phyloP scores from a whole-genome alignment of 805 yeast species.

The Blastobotrys peoriensis region DNA sequence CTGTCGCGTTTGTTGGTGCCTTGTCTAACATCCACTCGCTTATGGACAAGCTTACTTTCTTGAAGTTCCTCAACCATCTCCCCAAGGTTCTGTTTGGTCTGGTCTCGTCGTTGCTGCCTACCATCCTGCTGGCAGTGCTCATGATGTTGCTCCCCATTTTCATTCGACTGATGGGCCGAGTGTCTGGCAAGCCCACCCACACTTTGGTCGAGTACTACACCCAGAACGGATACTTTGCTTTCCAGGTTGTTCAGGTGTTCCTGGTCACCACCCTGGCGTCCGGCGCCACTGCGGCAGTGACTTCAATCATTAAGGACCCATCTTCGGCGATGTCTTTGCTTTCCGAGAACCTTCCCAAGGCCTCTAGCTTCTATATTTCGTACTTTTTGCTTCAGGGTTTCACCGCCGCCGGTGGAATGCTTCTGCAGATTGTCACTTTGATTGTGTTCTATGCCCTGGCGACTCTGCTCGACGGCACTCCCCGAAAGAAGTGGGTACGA shows the following conservation, averaged over 20 bases:
- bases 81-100: conserved; percentile 70
- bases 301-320: conserved; percentile 68
- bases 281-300: conserved; percentile 71
- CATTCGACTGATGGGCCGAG: conserved; percentile 67
- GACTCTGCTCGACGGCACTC: conserved; percentile 71
- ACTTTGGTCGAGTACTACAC: conserved; percentile 75
- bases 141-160: conserved; percentile 85
- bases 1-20: conserved; percentile 95
- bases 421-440: conserved; percentile 70
- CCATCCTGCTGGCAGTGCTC: conserved; percentile 69
- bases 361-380: conserved; percentile 84
- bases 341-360: conserved; percentile 74
- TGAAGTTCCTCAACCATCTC: conserved; percentile 67
- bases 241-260: conserved; percentile 86
- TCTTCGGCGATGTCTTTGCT: conserved; percentile 64
- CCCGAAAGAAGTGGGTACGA: conserved; percentile 87
- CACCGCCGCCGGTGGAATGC: conserved; percentile 64
- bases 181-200: conserved; percentile 63
- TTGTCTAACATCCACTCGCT: conserved; percentile 80
- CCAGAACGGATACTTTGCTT: conserved; percentile 84
- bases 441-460: conserved; percentile 68
- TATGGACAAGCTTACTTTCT: conserved; percentile 64
- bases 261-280: conserved; percentile 79
- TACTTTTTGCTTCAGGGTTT: conserved; percentile 80
- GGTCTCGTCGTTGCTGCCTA: conserved; percentile 82